A percentile compares a stretch with the other conserved stretches of the same genome.
These are phyloP conservation scores for Xylariaceae sp. DNA, from an alignment of 2,329 filamentous ascomycete species.

Conservation along the genomic window DNA sequence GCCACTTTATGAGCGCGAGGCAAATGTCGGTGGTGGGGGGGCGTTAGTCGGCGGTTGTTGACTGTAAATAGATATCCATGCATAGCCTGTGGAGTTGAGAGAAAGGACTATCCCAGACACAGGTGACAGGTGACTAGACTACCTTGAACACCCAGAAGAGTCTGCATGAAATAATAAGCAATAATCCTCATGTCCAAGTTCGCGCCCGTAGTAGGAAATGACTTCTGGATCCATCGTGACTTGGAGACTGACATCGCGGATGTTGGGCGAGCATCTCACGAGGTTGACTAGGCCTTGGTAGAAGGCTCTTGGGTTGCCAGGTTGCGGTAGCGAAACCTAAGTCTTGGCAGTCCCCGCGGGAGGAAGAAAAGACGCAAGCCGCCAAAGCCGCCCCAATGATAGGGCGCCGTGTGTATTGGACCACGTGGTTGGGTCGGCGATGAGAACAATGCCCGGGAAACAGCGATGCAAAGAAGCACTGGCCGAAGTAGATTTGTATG, in stretches of 20 bases:
- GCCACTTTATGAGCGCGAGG: slow-evolving; percentile 21
- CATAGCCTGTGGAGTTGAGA: slow-evolving; percentile 25
- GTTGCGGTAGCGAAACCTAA: neutral
- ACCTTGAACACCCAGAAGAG: slow-evolving; percentile 13
- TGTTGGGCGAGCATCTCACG: neutral
- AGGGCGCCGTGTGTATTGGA: neutral
- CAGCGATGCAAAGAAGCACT: neutral
- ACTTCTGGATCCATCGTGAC: neutral
- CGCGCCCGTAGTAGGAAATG: neutral
- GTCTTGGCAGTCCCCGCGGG: neutral
- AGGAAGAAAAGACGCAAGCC: neutral
- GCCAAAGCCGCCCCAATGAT: neutral
- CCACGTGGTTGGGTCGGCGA: neutral
- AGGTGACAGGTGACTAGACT: slow-evolving; percentile 3
- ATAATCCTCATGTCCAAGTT: slow-evolving; percentile 8
- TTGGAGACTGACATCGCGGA: neutral
- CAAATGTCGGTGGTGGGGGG: slow-evolving; percentile 7
- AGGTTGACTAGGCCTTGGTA: neutral
- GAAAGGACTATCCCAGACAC: slow-evolving; percentile 1
- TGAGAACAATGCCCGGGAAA: neutral
- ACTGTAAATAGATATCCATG: slow-evolving; percentile 27
- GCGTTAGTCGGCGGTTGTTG: slow-evolving; percentile 10
- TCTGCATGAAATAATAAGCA: slow-evolving; percentile 7
- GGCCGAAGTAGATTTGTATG: neutral
- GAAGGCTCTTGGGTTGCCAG: neutral